Base-by-base conservation (phyloP, 495 filamentous ascomycete species). In the Rhypophila decipiens region DNA sequence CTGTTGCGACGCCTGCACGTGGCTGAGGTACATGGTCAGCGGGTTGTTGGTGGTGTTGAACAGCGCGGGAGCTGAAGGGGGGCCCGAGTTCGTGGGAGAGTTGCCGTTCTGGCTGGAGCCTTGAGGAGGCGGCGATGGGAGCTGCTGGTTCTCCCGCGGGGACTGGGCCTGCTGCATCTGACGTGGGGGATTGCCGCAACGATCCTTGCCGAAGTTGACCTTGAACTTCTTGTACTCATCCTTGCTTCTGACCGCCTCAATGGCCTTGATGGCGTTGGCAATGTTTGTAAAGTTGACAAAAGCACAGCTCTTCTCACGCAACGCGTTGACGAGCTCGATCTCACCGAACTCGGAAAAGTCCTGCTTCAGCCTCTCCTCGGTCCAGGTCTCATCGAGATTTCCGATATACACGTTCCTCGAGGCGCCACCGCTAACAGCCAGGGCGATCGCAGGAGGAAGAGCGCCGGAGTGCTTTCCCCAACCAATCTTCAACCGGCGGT, bases 201-300 rank as follows among this genome's bases (percentile, higher is more conserved):
- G 80, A 66, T 98, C 93, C 71, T 98, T 98, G 60, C 93, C 93
- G 65, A 98, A 98, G 70, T 98, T 98, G 65, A 98, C 90, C 76
- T 98, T 98, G 78, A 98, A 98, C 40, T 91, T 84, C 65, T 80
- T 85, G 71, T 98, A 98, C 61, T 98, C 93, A 42, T 98, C 94
- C 55, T 90, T 86, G 61, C 88, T 84, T 22, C 93, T 80, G 53
- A 97, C 82, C 27, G 91, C 93, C 64, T 98, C 93, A 52, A 98
- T 98, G 4, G 93, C 94, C 67, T 98, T 98, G 74, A 98, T 98
- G 34, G 93, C 93, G 51, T 98, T 98, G 54, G 93, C 93, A 56
- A 98, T 98, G 70, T 98, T 97, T 58, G 93, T 97, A 63, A 98
- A 98, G 66, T 98, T 98, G 67, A 97, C 94, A 59, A 98, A 98